These are phyloP conservation scores for Mortierella sp. DNA, from an alignment of 371 early-diverging fungal genomes.

Conservation along the genomic window DNA sequence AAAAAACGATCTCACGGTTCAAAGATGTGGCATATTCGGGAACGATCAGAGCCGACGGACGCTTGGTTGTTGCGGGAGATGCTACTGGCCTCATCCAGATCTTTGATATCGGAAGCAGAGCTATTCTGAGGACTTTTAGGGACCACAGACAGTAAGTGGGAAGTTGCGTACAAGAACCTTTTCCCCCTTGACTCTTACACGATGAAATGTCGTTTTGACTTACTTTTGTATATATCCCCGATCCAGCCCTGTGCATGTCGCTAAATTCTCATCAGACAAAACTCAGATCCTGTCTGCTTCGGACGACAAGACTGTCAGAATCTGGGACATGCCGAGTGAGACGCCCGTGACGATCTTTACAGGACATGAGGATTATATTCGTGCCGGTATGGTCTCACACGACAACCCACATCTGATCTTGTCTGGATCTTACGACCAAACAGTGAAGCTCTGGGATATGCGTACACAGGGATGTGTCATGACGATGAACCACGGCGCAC, in stretches of 20 bases:
- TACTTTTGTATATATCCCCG: not conserved
- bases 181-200: no score
- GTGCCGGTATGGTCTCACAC: conserved; percentile 76
- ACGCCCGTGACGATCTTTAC: conserved; percentile 76
- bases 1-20: conserved; percentile 92
- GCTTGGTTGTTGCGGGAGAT: conserved; percentile 94
- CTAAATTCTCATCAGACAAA: conserved; percentile 83
- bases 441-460: conserved; percentile 92
- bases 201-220: no score
- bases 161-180: no score
- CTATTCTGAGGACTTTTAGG: conserved; percentile 87
- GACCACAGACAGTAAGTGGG: conserved; percentile 82
- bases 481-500: conserved; percentile 87
- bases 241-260: conserved; percentile 81
- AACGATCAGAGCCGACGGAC: conserved; percentile 87
- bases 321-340: conserved; percentile 95
- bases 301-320: conserved; percentile 90
- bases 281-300: conserved; percentile 87
- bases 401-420: conserved; percentile 86
- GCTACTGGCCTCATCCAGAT: conserved; percentile 88
- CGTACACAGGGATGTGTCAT: conserved; percentile 79
- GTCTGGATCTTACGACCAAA: conserved; percentile 96
- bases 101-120: conserved; percentile 81
- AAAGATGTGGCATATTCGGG: conserved; percentile 88
- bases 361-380: conserved; percentile 93